phyloP scores from a whole-genome alignment of 2,329 filamentous ascomycete genomes.

The Dothideomycetes sp. region DNA sequence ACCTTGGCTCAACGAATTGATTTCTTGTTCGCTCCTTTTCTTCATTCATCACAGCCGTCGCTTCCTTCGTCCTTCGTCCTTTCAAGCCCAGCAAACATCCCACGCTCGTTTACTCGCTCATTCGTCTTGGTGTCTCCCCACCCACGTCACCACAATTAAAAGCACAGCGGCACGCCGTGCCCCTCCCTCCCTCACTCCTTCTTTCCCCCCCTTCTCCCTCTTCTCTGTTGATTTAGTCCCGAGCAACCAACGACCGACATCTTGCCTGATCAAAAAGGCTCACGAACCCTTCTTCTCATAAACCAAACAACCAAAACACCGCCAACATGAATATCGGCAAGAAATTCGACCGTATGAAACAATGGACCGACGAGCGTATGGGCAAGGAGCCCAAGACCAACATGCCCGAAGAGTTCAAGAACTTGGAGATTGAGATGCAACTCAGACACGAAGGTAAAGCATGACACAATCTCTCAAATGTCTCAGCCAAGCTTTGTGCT shows the following conservation, averaged over 20 bases:
- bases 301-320: constrained; percentile 6
- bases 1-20: constrained; percentile 5
- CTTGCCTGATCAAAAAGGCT: too few relatives aligned
- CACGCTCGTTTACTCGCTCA: not conserved
- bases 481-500: too few relatives aligned
- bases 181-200: constrained; percentile 5
- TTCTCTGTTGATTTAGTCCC: too few relatives aligned
- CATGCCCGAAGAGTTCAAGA: constrained; percentile 84
- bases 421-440: constrained; percentile 80
- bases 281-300: not conserved
- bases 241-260: too few relatives aligned
- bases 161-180: constrained; percentile 7
- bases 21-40: not conserved
- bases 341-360: constrained; percentile 90
- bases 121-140: not conserved
- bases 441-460: constrained; percentile 84
- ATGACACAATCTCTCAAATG: constrained; percentile 21
- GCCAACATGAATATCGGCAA: constrained; percentile 55
- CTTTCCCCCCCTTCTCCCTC: constrained; percentile 3
- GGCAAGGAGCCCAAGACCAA: constrained; percentile 80
- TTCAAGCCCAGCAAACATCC: not conserved
- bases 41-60: not conserved
- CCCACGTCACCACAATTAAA: constrained; percentile 10
- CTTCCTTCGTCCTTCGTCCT: constrained; percentile 1
- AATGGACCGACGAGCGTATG: constrained; percentile 98